Conservation (phyloP, 2,329 filamentous ascomycete species). For the Beauveria australis region DNA sequence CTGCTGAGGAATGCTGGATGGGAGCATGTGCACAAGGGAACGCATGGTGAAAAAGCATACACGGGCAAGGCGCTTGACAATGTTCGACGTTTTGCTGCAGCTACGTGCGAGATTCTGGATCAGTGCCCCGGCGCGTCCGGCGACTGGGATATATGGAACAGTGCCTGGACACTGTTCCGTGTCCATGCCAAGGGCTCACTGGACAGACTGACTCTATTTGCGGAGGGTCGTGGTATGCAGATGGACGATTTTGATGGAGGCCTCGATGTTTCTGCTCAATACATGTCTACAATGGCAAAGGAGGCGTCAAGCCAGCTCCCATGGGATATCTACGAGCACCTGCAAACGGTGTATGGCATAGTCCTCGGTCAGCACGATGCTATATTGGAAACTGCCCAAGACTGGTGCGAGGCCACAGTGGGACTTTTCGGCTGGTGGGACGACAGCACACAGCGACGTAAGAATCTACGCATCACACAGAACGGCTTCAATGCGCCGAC, state of each 20-base stretch:
- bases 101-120: constrained; percentile 61
- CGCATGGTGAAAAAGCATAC: constrained; percentile 59
- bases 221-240: constrained; percentile 60
- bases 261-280: constrained; percentile 33
- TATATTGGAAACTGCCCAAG: constrained; percentile 69
- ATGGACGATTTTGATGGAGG: constrained; percentile 22
- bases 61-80: constrained; percentile 68
- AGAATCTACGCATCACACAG: constrained; percentile 31
- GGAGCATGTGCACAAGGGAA: constrained; percentile 63
- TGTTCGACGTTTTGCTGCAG: constrained; percentile 62
- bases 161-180: constrained; percentile 79
- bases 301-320: constrained; percentile 81
- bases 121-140: constrained; percentile 60
- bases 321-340: constrained; percentile 81
- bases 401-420: constrained; percentile 87
- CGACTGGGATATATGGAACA: constrained; percentile 76
- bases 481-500: constrained; percentile 30
- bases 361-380: constrained; percentile 67
- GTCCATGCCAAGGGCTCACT: constrained; percentile 62
- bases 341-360: constrained; percentile 73
- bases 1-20: constrained; percentile 71
- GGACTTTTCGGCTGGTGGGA: constrained; percentile 89
- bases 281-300: constrained; percentile 58
- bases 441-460: constrained; percentile 51
- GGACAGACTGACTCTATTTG: constrained; percentile 65